A percentile compares a stretch with the other conserved stretches of the same genome.
These are phyloP conservation scores for Solanum rostratum DNA, from an alignment of 257 asterid genomes.

Conservation along the genomic window DNA sequence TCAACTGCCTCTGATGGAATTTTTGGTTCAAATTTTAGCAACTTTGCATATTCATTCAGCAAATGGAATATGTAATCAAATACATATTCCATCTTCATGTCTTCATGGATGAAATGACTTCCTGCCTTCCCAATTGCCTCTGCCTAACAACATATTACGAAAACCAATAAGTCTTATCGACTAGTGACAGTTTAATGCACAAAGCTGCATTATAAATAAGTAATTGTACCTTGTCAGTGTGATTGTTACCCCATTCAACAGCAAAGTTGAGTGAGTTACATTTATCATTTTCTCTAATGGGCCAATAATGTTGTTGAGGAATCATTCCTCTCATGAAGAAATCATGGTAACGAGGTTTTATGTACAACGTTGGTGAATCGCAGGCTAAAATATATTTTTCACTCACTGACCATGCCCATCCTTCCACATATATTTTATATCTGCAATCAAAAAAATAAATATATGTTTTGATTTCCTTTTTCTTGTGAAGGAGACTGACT, in stretches of 20 bases:
- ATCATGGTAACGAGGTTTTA: conserved; percentile 61
- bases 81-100: conserved; percentile 60
- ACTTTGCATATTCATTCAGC: conserved; percentile 62
- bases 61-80: conserved; percentile 75
- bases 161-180: background rate
- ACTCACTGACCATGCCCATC: conserved; percentile 86
- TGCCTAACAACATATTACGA: conserved; percentile 24
- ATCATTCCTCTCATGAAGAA: conserved; percentile 70
- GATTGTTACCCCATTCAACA: conserved; percentile 83
- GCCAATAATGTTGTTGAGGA: conserved; percentile 84
- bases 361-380: conserved; percentile 58
- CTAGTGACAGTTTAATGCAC: background rate
- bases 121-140: conserved; percentile 68
- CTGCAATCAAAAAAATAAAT: too few species aligned
- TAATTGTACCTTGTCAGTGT: conserved; percentile 37
- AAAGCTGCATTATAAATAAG: background rate
- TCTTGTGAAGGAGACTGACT: too few species aligned
- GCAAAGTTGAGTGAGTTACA: conserved; percentile 75
- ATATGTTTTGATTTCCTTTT: too few species aligned
- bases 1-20: conserved; percentile 48
- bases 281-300: conserved; percentile 45
- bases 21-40: conserved; percentile 46
- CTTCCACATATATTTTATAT: conserved; percentile 84
- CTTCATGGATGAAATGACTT: conserved; percentile 62
- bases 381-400: conserved; percentile 84